These are phyloP conservation scores for Fusarium veterinarium DNA, from an alignment of 2,329 filamentous ascomycete species.

Conservation along the genomic window DNA sequence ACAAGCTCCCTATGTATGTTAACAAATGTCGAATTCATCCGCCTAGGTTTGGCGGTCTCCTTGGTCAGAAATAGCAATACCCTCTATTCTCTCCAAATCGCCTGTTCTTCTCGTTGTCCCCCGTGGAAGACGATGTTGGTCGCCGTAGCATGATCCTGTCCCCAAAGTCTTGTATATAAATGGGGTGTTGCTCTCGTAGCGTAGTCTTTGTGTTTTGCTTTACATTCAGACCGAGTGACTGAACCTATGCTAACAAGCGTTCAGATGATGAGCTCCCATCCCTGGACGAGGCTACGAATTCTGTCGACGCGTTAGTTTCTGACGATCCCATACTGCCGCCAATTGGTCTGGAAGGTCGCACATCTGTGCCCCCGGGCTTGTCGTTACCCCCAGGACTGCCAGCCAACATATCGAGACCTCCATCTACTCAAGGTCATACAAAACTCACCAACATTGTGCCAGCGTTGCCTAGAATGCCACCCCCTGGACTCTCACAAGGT, in stretches of 20 bases:
- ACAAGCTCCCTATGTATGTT: conserved; percentile 73
- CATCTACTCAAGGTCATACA: conserved; percentile 35
- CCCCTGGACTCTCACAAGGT: conserved; percentile 42
- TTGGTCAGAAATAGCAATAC: conserved; percentile 58
- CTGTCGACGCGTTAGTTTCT: conserved; percentile 76
- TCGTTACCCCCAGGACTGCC: conserved; percentile 37
- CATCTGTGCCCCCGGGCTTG: conserved; percentile 49
- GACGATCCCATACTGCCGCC: conserved; percentile 57
- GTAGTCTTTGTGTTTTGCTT: conserved; percentile 44
- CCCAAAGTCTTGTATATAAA: conserved; percentile 57
- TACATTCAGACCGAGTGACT: conserved; percentile 32
- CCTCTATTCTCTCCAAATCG: conserved; percentile 52
- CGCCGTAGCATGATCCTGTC: conserved; percentile 63
- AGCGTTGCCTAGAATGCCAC: conserved; percentile 42
- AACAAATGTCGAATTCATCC: conserved; percentile 57
- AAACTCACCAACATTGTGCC: conserved; percentile 42
- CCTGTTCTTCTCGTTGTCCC: conserved; percentile 50
- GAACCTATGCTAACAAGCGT: conserved; percentile 56
- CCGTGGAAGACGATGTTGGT: conserved; percentile 72
- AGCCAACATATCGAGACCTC: conserved; percentile 34
- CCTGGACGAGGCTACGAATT: conserved; percentile 69
- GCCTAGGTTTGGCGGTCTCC: conserved; percentile 48
- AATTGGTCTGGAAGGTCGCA: conserved; percentile 27
- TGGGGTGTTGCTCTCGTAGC: conserved; percentile 47
- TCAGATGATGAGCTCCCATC: conserved; percentile 73